phyloP scores from a whole-genome alignment of 2,329 filamentous ascomycete species.

The Scopulariopsis brevicaulis region DNA sequence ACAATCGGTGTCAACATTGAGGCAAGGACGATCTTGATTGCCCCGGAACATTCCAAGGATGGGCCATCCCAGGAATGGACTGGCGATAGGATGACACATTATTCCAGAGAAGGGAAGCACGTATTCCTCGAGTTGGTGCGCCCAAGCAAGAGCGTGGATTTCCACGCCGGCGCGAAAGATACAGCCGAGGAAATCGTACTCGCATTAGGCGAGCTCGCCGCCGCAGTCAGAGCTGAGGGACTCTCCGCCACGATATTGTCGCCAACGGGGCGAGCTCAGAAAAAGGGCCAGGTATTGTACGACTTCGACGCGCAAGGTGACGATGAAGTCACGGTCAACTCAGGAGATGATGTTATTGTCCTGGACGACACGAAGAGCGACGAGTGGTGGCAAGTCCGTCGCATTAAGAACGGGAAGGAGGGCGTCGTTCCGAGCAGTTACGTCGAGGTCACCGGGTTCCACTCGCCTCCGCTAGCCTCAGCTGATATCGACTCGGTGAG shows the following conservation, averaged over 20 bases:
- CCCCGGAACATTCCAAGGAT: constrained; percentile 73
- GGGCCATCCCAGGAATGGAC: constrained; percentile 87
- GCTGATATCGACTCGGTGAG: constrained; percentile 36
- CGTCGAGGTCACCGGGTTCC: constrained; percentile 70
- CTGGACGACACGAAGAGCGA: constrained; percentile 87
- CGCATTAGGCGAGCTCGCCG: constrained; percentile 79
- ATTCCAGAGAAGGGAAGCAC: constrained; percentile 95
- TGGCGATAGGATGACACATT: constrained; percentile 91
- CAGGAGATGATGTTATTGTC: constrained; percentile 83
- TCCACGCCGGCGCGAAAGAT: constrained; percentile 94
- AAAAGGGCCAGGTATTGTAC: constrained; percentile 79
- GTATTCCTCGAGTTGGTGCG: constrained; percentile 88
- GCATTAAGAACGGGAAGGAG: constrained; percentile 84
- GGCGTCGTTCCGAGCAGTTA: constrained; percentile 96
- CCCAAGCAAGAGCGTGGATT: constrained; percentile 90
- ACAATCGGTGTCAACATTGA: constrained; percentile 86
- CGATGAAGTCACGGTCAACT: constrained; percentile 85
- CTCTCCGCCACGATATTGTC: constrained; percentile 79
- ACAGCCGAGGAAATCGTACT: constrained; percentile 89
- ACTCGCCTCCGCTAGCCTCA: constrained; percentile 37
- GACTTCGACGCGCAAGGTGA: constrained; percentile 96
- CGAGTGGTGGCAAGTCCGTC: constrained; percentile 95
- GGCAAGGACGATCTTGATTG: constrained; percentile 81
- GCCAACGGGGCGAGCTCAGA: constrained; percentile 56
- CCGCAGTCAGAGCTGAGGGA: constrained; percentile 71